A percentile compares a stretch with the other conserved stretches of the same genome.
Evolutionary conservation across 140 eudicot genomes (phyloP).

Genomic region (Flaveria floridana): DNA sequence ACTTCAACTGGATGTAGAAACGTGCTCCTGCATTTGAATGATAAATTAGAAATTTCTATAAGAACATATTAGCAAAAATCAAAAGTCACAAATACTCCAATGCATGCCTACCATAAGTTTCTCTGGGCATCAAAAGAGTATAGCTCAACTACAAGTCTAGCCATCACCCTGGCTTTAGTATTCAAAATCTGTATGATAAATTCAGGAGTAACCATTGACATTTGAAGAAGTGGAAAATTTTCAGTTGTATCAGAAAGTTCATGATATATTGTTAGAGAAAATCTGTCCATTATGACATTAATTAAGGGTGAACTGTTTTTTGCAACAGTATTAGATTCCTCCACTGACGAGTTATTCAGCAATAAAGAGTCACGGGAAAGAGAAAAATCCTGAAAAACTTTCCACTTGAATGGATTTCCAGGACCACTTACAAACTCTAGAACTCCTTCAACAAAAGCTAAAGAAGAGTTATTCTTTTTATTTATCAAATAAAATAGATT

Average conservation of each 20-base stretch:
- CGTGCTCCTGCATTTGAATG: conserved; percentile 56
- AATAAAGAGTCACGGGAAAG: conserved; percentile 33
- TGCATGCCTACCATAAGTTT: conserved; percentile 56
- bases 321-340: conserved; percentile 28
- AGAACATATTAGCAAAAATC: conserved; percentile 11
- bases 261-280: conserved; percentile 61
- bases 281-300: conserved; percentile 44
- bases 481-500: conserved; percentile 69
- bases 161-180: conserved; percentile 69
- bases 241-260: conserved; percentile 68
- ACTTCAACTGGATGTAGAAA: conserved; percentile 67
- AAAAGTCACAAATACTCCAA: background rate
- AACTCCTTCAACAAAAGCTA: conserved; percentile 79
- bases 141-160: conserved; percentile 47
- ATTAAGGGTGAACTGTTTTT: conserved; percentile 41
- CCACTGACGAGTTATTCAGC: conserved; percentile 27
- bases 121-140: conserved; percentile 66
- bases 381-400: conserved; percentile 50
- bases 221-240: conserved; percentile 75
- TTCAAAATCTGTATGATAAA: conserved; percentile 48
- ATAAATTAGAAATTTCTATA: conserved; percentile 14
- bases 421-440: conserved; percentile 74
- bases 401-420: conserved; percentile 82
- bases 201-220: conserved; percentile 46
- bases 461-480: conserved; percentile 55